Evolutionary conservation across 2,329 filamentous ascomycete species (phyloP), one percentile per base, ranked within the genome.

Genomic region (Colletotrichum spinosum): DNA sequence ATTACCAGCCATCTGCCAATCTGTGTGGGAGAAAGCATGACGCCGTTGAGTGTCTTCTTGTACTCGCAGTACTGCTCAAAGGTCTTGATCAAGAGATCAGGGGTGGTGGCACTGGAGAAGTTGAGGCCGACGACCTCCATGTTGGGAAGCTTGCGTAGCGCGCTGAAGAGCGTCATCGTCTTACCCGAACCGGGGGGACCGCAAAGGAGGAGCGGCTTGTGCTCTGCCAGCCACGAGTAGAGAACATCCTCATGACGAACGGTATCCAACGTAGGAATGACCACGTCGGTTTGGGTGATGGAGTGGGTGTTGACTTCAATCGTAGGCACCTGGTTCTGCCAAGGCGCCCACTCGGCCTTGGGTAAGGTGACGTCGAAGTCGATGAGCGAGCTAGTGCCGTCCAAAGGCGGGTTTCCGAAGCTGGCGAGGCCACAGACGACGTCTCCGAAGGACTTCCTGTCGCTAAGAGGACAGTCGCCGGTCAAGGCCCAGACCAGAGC

Each of bases 11-110:
- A 99, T 71, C 95, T 91, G 25, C 96, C 96, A 72, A 99, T 97
- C 76, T 99, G 97, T 7, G 92, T 97, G 0, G 96, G 96, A 33
- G 95, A 97, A 69, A 99, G 91, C 73, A 97, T 92, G 17, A 98
- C 94, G 46, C 96, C 96, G 75, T 96, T 98, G 52, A 98, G 83
- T 0, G 96, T 98, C 86, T 99, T 99, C 83, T 95, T 97, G 82
- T 99, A 99, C 79, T 99, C 96, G 80, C 96, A 99, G 79, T 99
- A 97, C 77, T 99, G 97, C 80, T 99, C 96, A 71, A 99, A 97
- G 0, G 97, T 99, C 85, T 99, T 99, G 83, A 99, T 94, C 68
- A 99, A 87, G 35, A 99, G 88, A 77, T 99, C 97, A 1, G 96
- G 97, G 0, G 96, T 99, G 0, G 97, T 99, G 1, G 96, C 97